Evolutionary conservation across 2,329 filamentous ascomycete genomes (phyloP), one percentile per base, ranked within the genome.

Genomic region (Passalora sequoiae): DNA sequence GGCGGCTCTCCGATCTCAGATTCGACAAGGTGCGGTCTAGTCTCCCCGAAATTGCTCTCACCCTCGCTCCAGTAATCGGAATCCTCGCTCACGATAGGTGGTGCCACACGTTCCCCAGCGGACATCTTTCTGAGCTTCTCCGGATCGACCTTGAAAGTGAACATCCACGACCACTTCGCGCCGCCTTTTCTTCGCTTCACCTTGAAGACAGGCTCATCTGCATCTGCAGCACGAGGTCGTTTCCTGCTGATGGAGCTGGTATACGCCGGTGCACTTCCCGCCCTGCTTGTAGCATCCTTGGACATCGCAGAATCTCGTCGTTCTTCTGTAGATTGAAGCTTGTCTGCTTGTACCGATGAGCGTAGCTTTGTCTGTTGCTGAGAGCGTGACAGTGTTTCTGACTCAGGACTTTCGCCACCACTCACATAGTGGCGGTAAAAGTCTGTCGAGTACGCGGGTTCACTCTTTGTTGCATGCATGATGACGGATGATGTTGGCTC

Each of bases 401-500:
- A 20, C 33, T 36, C 33, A n/a, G 33, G 33, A 24, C 33, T 36
- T 24, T 36, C 33, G 20, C 19, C 33, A 24, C 20, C 33, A 5
- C 16, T 24, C 20, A 36, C 33, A 20, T 36, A 36, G 13, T 36
- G 24, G 6, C 20, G 17, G 8, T 12, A 3, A 13, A 36, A 36
- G 19, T 36, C 33, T 17, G 16, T 20, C 24, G 24, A 27, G 9
- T 36, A 21, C 12, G 19, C 19, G 15, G 33, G 33, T 20, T 36
- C 33, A 13, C 33, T 36, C 33, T 36, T 36, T 24, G 33, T n/a
- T 13, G 33, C 33, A 36, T 17, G 19, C 33, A 24, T 36, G 33
- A 22, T 20, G 3, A 21, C 33, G n/a, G 33, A 12, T 3, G 19
- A 36, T 3, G 33, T n/a, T 36, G 33, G 33, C n/a, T 17, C 3